Percentiles rank a stretch among this genome's conserved stretches.
Evolutionary conservation across 495 filamentous ascomycete species (phyloP).

Genomic region (Aspergillus homomorphus): DNA sequence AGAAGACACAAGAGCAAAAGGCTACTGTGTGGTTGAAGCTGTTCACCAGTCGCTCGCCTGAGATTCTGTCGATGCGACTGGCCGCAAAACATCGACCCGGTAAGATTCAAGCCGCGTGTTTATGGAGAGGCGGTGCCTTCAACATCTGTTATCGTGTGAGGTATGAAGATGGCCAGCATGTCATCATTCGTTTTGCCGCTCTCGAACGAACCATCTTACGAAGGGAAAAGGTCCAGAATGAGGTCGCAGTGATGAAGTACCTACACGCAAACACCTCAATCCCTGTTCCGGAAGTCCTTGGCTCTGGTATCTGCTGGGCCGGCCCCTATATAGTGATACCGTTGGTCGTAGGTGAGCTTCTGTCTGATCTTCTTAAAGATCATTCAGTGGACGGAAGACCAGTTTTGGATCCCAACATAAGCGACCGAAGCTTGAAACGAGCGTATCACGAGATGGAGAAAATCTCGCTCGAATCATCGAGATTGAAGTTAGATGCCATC

Average conservation of each 20-base stretch:
- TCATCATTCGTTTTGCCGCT: conserved; percentile 20
- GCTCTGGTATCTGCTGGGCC: conserved; percentile 6
- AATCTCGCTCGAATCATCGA: neutral
- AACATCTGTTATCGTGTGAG: conserved; percentile 18
- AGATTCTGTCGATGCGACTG: neutral
- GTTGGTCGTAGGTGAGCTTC: conserved; percentile 3
- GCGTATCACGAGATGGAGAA: conserved; percentile 7
- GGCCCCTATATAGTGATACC: conserved; percentile 8
- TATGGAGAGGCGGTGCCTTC: conserved; percentile 5
- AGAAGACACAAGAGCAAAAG: neutral
- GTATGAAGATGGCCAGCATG: conserved; percentile 15
- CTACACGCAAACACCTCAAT: conserved; percentile 3
- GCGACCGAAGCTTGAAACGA: conserved; percentile 5
- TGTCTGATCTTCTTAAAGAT: conserved; percentile 5
- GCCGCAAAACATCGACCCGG: neutral
- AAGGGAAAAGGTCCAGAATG: conserved; percentile 14
- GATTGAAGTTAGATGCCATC: neutral
- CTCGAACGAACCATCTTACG: conserved; percentile 16
- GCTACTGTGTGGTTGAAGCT: neutral
- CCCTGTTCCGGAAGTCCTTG: conserved; percentile 5
- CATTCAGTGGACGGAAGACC: conserved; percentile 3
- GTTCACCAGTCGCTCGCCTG: neutral
- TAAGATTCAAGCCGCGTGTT: neutral
- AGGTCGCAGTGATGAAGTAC: conserved; percentile 15
- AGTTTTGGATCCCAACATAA: conserved; percentile 1